Conservation (phyloP, 495 filamentous ascomycete species). For the Aeminium ludgeri region DNA sequence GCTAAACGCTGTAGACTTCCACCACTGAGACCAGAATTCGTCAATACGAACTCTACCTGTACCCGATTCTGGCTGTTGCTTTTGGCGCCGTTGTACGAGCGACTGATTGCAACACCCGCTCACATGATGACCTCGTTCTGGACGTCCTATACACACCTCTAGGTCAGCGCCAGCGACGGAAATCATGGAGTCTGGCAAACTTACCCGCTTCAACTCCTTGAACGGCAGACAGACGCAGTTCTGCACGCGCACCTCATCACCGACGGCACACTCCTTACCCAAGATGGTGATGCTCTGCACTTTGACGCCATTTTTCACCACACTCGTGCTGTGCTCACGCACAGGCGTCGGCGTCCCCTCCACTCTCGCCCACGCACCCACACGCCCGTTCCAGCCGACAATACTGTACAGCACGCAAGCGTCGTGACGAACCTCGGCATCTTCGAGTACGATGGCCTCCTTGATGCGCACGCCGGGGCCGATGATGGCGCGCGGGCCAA, state of each 20-base stretch:
- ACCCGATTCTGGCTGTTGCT: too few species aligned
- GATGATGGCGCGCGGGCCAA: constrained; percentile 70
- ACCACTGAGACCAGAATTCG: too few species aligned
- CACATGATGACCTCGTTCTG: constrained; percentile 19
- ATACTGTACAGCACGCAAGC: constrained; percentile 93
- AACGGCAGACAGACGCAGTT: constrained; percentile 97
- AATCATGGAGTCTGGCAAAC: constrained; percentile 24
- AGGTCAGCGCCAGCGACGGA: too few species aligned
- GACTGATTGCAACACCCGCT: too few species aligned
- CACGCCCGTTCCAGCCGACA: constrained; percentile 89
- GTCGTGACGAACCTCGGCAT: constrained; percentile 91
- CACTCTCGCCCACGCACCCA: constrained; percentile 93
- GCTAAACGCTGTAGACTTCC: too few species aligned
- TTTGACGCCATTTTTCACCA: constrained; percentile 93
- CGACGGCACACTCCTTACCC: constrained; percentile 90
- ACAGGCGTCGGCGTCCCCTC: constrained; percentile 88
- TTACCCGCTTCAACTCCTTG: constrained; percentile 94
- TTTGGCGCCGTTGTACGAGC: too few species aligned
- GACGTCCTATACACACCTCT: constrained; percentile 13
- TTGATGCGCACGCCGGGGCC: constrained; percentile 84
- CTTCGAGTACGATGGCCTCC: constrained; percentile 91
- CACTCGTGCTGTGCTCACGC: constrained; percentile 78
- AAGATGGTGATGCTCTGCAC: constrained; percentile 97
- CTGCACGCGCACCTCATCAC: constrained; percentile 89
- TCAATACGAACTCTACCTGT: too few species aligned